Evolutionary conservation across 192 early-diverging fungal genomes (phyloP), one percentile per base, ranked within the genome.

Genomic region (Lunasporangiospora selenospora): DNA sequence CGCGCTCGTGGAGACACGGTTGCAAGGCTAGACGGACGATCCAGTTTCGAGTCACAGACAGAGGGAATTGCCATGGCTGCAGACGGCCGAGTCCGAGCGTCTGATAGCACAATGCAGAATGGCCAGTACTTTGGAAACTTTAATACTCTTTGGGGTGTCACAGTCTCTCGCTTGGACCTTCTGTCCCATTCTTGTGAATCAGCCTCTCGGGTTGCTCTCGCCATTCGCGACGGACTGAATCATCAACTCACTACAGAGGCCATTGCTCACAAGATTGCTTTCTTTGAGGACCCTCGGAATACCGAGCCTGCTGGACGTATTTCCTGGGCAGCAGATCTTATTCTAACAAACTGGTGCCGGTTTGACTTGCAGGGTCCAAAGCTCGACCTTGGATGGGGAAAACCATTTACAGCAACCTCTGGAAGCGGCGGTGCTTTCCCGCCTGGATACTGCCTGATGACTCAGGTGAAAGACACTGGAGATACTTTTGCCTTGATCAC

Each of bases 111-210:
- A 15, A 77, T 77, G 75, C 3, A 47, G 29, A 46, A 32, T 24
- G 64, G 75, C 5, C 58, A 34, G 11, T 77, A 77, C 51, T 63
- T 60, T 49, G 75, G 75, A 39, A 77, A 77, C 60, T 77, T 69
- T 38, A 77, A 77, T 36, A 36, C 38, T 38, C 65, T 77, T 59
- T 69, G 65, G 54, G 50, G 55, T 32, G 21, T 51, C 18, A 46
- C 32, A 19, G 38, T 69, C 7, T 64, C 65, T 56, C 65, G 65
- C 2, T 37, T 53, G 8, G 75, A 77, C 34, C 49, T 70, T 0
- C 48, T 54, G 24, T 64, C 65, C 7, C 49, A 37, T 1, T 53
- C 60, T 11, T 26, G 40, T 16, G 61, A 77, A 29, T 39, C 65
- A 36, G 55, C 60, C 46, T 30, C 48, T 29, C 75, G 65, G n/a